Percentiles rank a stretch among this genome's conserved stretches.
phyloP scores from a whole-genome alignment of 306 rosid species.

The Lagenaria siceraria region DNA sequence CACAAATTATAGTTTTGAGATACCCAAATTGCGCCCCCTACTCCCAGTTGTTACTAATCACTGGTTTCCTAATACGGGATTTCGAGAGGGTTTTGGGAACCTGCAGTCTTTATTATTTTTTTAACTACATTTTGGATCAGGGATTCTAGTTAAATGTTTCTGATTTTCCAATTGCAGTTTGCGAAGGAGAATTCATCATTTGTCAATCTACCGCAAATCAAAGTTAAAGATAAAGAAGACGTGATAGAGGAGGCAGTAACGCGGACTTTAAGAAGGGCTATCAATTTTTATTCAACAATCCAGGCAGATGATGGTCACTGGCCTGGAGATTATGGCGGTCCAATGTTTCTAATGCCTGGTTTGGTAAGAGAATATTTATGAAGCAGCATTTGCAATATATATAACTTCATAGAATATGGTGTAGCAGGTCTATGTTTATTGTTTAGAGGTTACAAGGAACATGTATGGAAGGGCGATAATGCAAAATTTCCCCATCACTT shows the following conservation, averaged over 20 bases:
- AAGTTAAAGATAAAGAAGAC: constrained; percentile 21
- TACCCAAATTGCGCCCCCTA: no score
- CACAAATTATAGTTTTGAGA: no score
- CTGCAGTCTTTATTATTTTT: no score
- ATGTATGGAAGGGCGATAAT: not conserved
- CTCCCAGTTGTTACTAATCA: no score
- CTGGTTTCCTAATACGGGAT: not conserved
- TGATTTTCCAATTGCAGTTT: constrained; percentile 9
- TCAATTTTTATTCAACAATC: constrained; percentile 25
- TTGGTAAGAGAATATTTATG: constrained; percentile 10
- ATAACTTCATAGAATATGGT: not conserved
- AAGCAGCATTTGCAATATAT: not conserved
- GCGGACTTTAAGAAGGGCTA: constrained; percentile 15
- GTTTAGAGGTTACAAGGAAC: constrained; percentile 6
- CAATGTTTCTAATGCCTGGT: constrained; percentile 31
- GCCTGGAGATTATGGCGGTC: constrained; percentile 34
- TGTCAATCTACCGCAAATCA: constrained; percentile 15
- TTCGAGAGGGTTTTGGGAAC: not conserved
- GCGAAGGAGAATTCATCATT: constrained; percentile 18
- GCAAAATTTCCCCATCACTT: not conserved
- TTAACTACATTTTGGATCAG: not conserved
- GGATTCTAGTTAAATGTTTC: not conserved
- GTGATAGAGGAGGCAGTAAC: constrained; percentile 18
- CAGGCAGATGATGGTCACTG: constrained; percentile 29
- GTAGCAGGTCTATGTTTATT: not conserved